phyloP scores from a whole-genome alignment of 2,329 filamentous ascomycete genomes.

The Arthrobotrys sinensis region DNA sequence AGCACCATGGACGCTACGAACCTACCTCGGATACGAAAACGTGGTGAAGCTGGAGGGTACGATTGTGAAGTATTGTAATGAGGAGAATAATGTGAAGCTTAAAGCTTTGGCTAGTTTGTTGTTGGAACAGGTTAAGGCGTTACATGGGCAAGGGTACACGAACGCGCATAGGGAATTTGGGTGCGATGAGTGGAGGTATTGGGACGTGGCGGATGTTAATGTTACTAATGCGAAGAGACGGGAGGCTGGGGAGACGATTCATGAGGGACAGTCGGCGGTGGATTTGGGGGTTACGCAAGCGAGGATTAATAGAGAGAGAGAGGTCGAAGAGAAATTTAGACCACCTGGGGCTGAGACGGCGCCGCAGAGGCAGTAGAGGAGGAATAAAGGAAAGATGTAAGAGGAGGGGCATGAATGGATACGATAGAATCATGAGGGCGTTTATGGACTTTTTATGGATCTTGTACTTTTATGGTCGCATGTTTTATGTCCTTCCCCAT shows the following conservation, averaged over 20 bases:
- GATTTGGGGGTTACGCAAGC: constrained; percentile 10
- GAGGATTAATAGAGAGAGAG: constrained; percentile 30
- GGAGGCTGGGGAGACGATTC: constrained; percentile 8
- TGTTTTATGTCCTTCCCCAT: not conserved
- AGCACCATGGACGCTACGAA: constrained; percentile 43
- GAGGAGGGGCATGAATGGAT: no score
- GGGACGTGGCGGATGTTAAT: constrained; percentile 43
- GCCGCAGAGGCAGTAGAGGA: constrained; percentile 6
- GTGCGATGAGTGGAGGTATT: constrained; percentile 56
- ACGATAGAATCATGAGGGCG: no score
- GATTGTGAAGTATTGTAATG: constrained; percentile 14
- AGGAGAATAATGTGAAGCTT: constrained; percentile 28
- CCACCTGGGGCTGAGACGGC: constrained; percentile 1
- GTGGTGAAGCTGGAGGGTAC: not conserved
- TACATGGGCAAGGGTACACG: constrained; percentile 25
- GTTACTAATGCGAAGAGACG: constrained; percentile 33
- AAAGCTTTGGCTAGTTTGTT: constrained; percentile 38
- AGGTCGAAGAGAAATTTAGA: constrained; percentile 25
- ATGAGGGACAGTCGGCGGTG: constrained; percentile 1
- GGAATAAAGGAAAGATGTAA: no score
- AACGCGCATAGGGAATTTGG: constrained; percentile 8
- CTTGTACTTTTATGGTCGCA: not conserved
- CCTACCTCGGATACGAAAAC: constrained; percentile 15
- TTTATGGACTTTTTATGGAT: no score
- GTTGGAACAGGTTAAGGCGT: not conserved